These are phyloP conservation scores for Leishmania aethiopica DNA, from an alignment of 208 protist genomes.

Conservation along the genomic window DNA sequence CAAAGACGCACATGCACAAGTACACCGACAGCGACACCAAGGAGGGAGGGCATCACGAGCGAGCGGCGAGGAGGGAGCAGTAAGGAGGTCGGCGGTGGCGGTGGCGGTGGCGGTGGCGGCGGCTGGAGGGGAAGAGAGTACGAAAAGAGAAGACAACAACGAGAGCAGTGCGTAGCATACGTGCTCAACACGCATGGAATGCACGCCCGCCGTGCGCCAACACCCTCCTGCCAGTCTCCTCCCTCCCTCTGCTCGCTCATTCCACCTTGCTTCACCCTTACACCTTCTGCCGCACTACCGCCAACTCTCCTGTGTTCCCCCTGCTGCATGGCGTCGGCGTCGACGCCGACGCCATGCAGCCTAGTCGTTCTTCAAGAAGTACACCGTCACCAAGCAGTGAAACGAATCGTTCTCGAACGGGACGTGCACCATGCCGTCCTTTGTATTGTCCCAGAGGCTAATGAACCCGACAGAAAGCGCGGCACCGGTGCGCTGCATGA, in stretches of 20 bases:
- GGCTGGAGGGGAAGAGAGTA: background rate
- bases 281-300: background rate
- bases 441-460: constrained; percentile 93
- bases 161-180: background rate
- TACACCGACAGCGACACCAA: background rate
- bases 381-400: constrained; percentile 86
- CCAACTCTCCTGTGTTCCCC: background rate
- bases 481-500: constrained; percentile 94
- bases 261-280: background rate
- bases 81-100: background rate
- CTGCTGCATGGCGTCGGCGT: background rate
- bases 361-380: constrained; percentile 89
- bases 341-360: background rate
- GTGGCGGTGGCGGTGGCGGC: background rate
- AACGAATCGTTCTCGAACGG: constrained; percentile 87
- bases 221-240: background rate
- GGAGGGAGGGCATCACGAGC: background rate
- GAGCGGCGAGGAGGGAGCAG: background rate
- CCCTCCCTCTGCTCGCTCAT: background rate
- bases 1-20: background rate
- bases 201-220: background rate
- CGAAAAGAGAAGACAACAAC: background rate
- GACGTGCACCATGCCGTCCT: constrained; percentile 90
- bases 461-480: constrained; percentile 88
- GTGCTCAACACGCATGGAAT: background rate